Evolutionary conservation across 2,329 filamentous ascomycete genomes (phyloP), one percentile per base, ranked within the genome.

Genomic region (Alternaria gaisen): DNA sequence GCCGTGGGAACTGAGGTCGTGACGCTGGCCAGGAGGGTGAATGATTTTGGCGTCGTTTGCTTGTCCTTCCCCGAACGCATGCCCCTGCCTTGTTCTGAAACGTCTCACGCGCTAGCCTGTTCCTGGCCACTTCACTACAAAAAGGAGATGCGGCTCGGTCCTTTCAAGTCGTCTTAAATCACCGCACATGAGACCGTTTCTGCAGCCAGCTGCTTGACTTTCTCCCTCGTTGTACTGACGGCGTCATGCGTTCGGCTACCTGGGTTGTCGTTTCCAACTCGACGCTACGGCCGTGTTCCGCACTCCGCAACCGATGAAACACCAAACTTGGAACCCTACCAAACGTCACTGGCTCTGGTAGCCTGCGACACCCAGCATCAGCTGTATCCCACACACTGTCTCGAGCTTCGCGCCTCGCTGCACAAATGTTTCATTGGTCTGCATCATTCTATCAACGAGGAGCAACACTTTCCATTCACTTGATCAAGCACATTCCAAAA

Each of bases 61-160:
- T 57, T 53, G 50, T 53, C 53, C 46, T 48, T 57, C 53, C 55
- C 55, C 58, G 36, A 61, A 58, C 54, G 48, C 55, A 53, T 42
- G 54, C 59, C 59, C 63, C 61, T 61, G 54, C 54, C 58, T 43
- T 28, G 48, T 51, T 53, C 51, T 65, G 63, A 65, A 65, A 65
- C 63, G 60, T 44, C 44, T 58, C 44, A 41, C 43, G 42, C 64
- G 54, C 64, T 66, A 65, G 51, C 62, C 64, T 66, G 64, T 66
- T 65, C 62, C 62, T 66, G 56, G 59, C 32, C 46, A 14, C 38
- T 20, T 16, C 43, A 55, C 38, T n/a, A 22, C 44, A 34, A 59
- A 65, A 65, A 65, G 63, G 60, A 59, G 63, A 53, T 51, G 61
- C 63, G 63, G 63, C 54, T 61, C 63, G 60, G 63, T 58, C 63